phyloP scores from a whole-genome alignment of 306 rosid species.

The Cyclanthera cordifolia region DNA sequence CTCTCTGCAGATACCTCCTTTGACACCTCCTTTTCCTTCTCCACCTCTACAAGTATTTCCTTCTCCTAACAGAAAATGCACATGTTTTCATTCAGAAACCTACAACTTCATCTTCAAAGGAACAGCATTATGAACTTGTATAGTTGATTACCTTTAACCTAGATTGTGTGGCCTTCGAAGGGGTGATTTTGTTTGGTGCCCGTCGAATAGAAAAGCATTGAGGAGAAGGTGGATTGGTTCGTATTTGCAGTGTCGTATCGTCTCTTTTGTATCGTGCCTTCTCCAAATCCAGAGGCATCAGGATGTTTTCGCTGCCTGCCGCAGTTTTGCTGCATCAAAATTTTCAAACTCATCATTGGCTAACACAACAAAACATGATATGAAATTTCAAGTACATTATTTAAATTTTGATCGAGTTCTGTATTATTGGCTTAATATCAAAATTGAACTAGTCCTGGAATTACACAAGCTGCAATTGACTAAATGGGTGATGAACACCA shows the following conservation, averaged over 20 bases:
- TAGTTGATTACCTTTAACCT: slow-evolving; percentile 44
- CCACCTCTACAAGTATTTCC: slow-evolving; percentile 43
- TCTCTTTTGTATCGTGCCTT: slow-evolving; percentile 33
- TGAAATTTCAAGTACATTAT: neutral
- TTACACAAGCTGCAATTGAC: neutral
- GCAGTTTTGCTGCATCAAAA: slow-evolving; percentile 38
- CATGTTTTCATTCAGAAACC: neutral
- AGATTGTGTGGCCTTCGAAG: slow-evolving; percentile 41
- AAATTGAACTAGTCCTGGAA: neutral
- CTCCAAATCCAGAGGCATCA: slow-evolving; percentile 43
- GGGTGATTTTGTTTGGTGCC: slow-evolving; percentile 26
- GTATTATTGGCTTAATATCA: neutral
- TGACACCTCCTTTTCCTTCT: slow-evolving; percentile 28
- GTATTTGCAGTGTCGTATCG: slow-evolving; percentile 36
- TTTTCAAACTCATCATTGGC: neutral
- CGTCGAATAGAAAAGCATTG: slow-evolving; percentile 71
- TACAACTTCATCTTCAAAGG: neutral
- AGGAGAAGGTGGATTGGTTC: slow-evolving; percentile 95
- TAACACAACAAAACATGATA: neutral
- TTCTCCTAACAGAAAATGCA: slow-evolving; percentile 34
- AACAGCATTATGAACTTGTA: neutral
- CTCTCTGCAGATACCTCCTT: slow-evolving; percentile 31
- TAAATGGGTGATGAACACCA: neutral
- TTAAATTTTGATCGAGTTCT: neutral
- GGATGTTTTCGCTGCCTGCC: slow-evolving; percentile 40